Percentiles rank a stretch among this genome's conserved stretches.
phyloP scores from a whole-genome alignment of 495 filamentous ascomycete species.

The Trichodelitschia bisporula region DNA sequence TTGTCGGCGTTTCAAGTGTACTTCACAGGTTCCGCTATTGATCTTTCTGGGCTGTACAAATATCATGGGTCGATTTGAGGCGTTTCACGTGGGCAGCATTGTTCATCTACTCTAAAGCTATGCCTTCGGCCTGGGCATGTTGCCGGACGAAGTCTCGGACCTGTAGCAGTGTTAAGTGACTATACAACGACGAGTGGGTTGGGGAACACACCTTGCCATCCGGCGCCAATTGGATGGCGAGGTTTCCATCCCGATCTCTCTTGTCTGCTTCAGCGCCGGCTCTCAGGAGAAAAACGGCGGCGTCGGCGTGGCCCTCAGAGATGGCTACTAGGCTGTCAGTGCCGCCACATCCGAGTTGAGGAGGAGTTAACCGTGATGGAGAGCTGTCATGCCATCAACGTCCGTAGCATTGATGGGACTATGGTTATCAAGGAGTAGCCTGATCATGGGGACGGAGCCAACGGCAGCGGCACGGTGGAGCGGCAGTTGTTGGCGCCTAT shows the following conservation, averaged over 20 bases:
- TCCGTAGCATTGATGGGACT: constrained; percentile 81
- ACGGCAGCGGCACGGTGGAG: constrained; percentile 82
- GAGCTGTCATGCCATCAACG: constrained; percentile 51
- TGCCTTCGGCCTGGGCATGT: constrained; percentile 63
- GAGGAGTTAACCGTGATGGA: constrained; percentile 44
- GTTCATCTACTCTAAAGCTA: constrained; percentile 27
- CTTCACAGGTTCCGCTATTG: no score
- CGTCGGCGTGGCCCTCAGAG: constrained; percentile 80
- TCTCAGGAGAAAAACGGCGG: constrained; percentile 58
- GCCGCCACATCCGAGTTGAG: constrained; percentile 7
- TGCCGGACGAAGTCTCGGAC: constrained; percentile 54
- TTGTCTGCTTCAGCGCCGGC: constrained; percentile 66
- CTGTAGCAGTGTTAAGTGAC: constrained; percentile 14
- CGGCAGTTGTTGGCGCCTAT: constrained; percentile 64
- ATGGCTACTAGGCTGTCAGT: constrained; percentile 18
- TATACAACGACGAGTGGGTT: neutral
- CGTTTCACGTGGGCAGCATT: constrained; percentile 1
- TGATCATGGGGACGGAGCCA: constrained; percentile 66
- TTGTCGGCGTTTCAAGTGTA: no score
- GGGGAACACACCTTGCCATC: constrained; percentile 38
- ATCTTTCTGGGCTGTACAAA: no score
- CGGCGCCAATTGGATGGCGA: constrained; percentile 65
- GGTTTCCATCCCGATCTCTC: constrained; percentile 41
- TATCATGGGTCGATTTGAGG: no score
- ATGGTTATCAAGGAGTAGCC: constrained; percentile 48